Base-by-base conservation (phyloP, 2,329 filamentous ascomycete genomes). In the Colletotrichum scovillei region DNA sequence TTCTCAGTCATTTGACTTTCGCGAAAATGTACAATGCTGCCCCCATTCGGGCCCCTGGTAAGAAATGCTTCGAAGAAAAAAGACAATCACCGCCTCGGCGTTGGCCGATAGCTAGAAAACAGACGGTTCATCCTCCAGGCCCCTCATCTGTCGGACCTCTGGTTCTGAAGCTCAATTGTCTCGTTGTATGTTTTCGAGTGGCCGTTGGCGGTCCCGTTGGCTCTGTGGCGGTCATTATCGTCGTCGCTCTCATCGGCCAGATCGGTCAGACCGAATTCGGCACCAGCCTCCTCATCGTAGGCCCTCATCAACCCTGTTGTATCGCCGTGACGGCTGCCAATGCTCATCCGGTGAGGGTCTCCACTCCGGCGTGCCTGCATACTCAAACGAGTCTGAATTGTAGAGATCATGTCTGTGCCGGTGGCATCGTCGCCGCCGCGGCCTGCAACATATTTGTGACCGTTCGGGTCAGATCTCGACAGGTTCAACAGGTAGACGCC, bases 401-500 rank as follows among this genome's bases (percentile, higher is more conserved):
- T 94, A 32, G 95, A 95, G 69, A 99, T 91, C 81, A 94, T 94
- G 81, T 99, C 97, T 16, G 95, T 98, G 14, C 96, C 97, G 5
- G 95, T 93, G 62, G 93, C 93, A 80, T 97, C 94, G 63, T 92
- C 89, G 72, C 90, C 88, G 76, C 88, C 81, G 58, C 85, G 91
- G 67, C 90, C 89, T 66, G 90, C 89, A 46, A 93, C 86, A 76
- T 92, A 82, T 72, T 89, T 90, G 71, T 88, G 91, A 64, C 95
- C 95, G 79, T 97, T 92, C 1, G 97, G 95, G 79, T 99, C 97
- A 76, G 92, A 90, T 79, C 97, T 92, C 0, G 96, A 98, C n/a
- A 99, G 91, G 80, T 98, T 98, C 77, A 98, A 90, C 6, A 98
- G 90, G 83, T 98, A 98, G 66, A 98, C 96, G 32, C 96, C 96